A percentile compares a stretch with the other conserved stretches of the same genome.
phyloP scores from a whole-genome alignment of 768 basidiomycete genomes.

The Serendipita sp. region DNA sequence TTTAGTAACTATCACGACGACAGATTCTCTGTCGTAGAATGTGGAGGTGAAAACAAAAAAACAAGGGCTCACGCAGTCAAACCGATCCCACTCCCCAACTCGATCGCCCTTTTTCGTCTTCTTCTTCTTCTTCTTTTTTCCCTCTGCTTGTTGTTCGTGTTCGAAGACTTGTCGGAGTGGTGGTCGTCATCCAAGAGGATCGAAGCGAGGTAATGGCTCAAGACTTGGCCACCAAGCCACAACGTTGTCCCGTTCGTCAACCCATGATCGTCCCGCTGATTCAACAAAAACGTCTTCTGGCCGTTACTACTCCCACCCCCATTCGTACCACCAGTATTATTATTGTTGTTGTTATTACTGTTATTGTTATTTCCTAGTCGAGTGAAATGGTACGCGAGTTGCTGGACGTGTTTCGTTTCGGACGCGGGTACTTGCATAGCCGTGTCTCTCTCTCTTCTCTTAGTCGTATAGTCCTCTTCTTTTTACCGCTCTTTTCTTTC shows the following conservation, averaged over 20 bases:
- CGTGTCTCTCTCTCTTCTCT: not conserved
- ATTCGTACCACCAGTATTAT: too few relatives aligned
- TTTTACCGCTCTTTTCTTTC: too few relatives aligned
- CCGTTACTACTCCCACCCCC: too few relatives aligned
- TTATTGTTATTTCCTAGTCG: not conserved
- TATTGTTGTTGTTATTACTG: too few relatives aligned
- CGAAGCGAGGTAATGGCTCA: conserved; percentile 43
- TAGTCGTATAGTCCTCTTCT: not conserved
- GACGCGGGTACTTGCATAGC: conserved; percentile 8
- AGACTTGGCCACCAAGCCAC: conserved; percentile 70
- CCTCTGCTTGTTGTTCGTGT: not conserved
- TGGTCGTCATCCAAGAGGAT: conserved; percentile 14
- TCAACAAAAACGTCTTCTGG: conserved; percentile 28
- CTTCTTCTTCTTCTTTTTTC: conserved; percentile 8
- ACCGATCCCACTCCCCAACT: conserved; percentile 73
- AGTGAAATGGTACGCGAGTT: conserved; percentile 32
- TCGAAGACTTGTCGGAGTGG: not conserved
- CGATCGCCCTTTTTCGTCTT: conserved; percentile 34
- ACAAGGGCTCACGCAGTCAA: conserved; percentile 45
- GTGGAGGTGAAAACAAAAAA: not conserved
- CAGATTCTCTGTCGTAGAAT: too few relatives aligned
- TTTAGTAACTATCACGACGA: too few relatives aligned
- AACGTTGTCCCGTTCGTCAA: conserved; percentile 63
- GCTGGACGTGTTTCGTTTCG: conserved; percentile 42
- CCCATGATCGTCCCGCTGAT: conserved; percentile 40